Evolutionary conservation across 2,329 filamentous ascomycete genomes (phyloP).

Genomic region (Ceratocystis albifundus): DNA sequence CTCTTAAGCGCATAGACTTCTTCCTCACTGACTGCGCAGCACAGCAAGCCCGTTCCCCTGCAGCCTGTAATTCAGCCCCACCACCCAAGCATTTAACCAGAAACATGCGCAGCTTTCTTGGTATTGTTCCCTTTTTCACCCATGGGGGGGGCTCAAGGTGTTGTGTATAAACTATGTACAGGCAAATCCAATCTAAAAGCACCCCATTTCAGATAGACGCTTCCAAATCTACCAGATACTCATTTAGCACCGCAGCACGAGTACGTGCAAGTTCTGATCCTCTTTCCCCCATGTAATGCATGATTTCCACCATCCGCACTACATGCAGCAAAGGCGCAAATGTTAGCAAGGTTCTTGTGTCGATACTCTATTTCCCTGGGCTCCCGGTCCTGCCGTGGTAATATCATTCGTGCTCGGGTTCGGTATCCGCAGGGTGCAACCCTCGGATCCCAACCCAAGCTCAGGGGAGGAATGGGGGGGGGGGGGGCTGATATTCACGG

Average conservation of each 20-base stretch:
- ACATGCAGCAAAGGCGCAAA: neutral
- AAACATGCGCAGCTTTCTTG: neutral
- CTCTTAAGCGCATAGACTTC: neutral
- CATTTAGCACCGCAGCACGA: constrained; percentile 46
- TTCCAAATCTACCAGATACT: constrained; percentile 34
- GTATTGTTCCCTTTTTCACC: neutral
- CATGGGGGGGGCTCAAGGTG: neutral
- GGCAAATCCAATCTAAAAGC: neutral
- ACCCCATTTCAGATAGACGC: constrained; percentile 8
- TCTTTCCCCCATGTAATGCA: constrained; percentile 43
- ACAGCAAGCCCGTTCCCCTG: neutral
- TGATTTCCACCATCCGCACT: constrained; percentile 54
- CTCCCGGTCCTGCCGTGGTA: neutral
- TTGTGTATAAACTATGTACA: too few species aligned
- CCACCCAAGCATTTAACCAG: neutral
- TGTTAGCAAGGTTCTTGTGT: neutral
- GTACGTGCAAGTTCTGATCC: constrained; percentile 49
- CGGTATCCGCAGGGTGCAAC: neutral
- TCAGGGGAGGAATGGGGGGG: too few species aligned
- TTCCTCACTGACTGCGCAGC: neutral
- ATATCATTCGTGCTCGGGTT: neutral
- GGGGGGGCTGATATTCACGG: too few species aligned
- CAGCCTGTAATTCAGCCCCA: neutral
- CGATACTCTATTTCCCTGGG: neutral
- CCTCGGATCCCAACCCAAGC: neutral